Conservation (phyloP, 805 yeast genomes). For the Pichia deserticola region DNA sequence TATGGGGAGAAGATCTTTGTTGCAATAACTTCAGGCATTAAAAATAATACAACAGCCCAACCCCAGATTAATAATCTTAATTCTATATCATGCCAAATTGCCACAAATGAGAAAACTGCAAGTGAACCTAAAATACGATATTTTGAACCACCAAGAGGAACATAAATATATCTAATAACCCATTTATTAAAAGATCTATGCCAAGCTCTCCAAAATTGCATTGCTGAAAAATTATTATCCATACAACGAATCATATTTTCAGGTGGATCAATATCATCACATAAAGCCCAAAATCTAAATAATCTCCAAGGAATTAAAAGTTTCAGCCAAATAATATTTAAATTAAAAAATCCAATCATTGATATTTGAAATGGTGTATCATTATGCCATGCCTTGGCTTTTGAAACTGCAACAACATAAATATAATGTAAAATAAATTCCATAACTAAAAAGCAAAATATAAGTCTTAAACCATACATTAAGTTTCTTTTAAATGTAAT, state of each 20-base stretch:
- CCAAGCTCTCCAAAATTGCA: slow-evolving; percentile 99
- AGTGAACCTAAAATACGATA: slow-evolving; percentile 69
- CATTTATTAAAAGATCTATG: slow-evolving; percentile 90
- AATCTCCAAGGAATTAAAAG: slow-evolving; percentile 92
- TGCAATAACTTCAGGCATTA: slow-evolving; percentile 76
- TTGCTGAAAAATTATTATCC: slow-evolving; percentile 86
- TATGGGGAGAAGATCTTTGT: slow-evolving; percentile 35
- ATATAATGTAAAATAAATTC: slow-evolving; percentile 81
- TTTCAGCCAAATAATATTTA: slow-evolving; percentile 90
- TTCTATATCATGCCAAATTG: slow-evolving; percentile 97
- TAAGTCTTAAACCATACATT: slow-evolving; percentile 59
- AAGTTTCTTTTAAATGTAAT: slow-evolving; percentile 46
- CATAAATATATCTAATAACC: slow-evolving; percentile 80
- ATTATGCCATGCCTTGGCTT: slow-evolving; percentile 82
- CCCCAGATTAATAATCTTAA: slow-evolving; percentile 88
- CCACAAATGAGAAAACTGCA: slow-evolving; percentile 89
- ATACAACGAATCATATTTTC: slow-evolving; percentile 97
- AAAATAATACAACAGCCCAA: slow-evolving; percentile 81
- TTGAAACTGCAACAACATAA: slow-evolving; percentile 90
- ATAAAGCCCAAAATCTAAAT: slow-evolving; percentile 83
- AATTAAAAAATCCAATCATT: slow-evolving; percentile 87
- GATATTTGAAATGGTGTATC: slow-evolving; percentile 89
- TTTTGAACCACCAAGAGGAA: slow-evolving; percentile 82
- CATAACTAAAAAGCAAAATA: slow-evolving; percentile 76
- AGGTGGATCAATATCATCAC: slow-evolving; percentile 94